phyloP scores from a whole-genome alignment of 306 rosid genomes.

The Vachellia pachyceras region DNA sequence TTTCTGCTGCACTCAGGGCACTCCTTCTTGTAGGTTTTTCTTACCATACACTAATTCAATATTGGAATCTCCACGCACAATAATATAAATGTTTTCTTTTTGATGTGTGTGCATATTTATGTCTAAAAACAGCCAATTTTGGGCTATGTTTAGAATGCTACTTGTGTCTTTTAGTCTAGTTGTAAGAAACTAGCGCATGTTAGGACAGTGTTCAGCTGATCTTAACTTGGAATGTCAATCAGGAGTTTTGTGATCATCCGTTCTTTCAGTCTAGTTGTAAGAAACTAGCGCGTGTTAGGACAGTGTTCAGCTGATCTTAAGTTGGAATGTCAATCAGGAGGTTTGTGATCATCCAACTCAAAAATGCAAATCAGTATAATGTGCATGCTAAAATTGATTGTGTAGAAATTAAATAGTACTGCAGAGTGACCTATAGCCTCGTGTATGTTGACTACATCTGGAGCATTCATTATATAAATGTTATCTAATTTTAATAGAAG shows the following conservation, averaged over 20 bases:
- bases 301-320: background rate
- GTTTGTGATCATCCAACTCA: constrained; percentile 15
- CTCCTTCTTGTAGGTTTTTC: constrained; percentile 80
- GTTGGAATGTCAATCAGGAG: constrained; percentile 5
- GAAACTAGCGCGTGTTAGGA: too few relatives aligned
- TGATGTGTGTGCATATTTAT: background rate
- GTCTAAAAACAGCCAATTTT: background rate
- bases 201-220: background rate
- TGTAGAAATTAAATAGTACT: constrained; percentile 21
- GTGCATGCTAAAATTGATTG: constrained; percentile 31
- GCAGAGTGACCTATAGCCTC: background rate
- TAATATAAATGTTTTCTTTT: background rate
- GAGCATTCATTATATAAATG: constrained; percentile 10
- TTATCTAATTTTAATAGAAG: constrained; percentile 27
- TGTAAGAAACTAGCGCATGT: background rate
- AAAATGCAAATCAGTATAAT: constrained; percentile 19
- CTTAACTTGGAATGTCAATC: constrained; percentile 3
- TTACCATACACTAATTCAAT: constrained; percentile 2
- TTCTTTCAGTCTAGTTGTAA: too few relatives aligned
- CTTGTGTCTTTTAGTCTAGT: background rate
- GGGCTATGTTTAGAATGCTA: background rate
- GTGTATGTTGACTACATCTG: constrained; percentile 7
- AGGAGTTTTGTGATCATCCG: constrained; percentile 8
- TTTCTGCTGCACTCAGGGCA: constrained; percentile 94
- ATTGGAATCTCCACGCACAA: background rate